Evolutionary conservation across 2,329 filamentous ascomycete species (phyloP).

Genomic region (Metarhizium guizhouense): DNA sequence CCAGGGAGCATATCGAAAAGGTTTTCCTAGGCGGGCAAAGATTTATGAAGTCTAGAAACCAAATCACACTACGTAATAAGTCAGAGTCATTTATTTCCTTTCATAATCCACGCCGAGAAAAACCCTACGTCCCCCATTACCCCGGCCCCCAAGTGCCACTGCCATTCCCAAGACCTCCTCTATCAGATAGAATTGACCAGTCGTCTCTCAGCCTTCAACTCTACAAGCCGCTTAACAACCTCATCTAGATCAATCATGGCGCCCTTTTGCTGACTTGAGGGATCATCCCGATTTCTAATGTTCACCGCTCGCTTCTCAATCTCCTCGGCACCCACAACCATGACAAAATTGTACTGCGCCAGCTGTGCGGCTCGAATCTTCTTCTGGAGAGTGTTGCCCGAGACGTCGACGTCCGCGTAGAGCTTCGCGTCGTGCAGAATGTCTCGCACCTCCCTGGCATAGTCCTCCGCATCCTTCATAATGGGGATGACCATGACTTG

Average conservation of each 20-base stretch:
- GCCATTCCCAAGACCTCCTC: not conserved
- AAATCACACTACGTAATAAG: too few relatives aligned
- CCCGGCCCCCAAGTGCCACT: too few relatives aligned
- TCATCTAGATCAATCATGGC: not conserved
- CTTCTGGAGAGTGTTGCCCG: not conserved
- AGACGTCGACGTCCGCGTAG: not conserved
- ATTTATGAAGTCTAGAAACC: too few relatives aligned
- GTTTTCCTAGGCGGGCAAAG: too few relatives aligned
- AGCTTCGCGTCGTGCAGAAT: not conserved
- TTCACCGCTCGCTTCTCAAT: not conserved
- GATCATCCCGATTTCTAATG: not conserved
- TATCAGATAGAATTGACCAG: not conserved
- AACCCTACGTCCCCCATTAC: too few relatives aligned
- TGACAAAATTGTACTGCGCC: not conserved
- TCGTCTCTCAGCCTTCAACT: not conserved
- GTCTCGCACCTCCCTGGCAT: not conserved
- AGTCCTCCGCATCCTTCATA: not conserved
- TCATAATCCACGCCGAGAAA: too few relatives aligned
- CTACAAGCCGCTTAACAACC: not conserved
- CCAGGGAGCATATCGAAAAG: too few relatives aligned
- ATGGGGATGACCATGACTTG: constrained; percentile 1
- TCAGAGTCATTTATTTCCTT: too few relatives aligned
- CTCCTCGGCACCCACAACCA: not conserved
- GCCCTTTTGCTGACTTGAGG: not conserved
- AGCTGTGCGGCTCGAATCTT: not conserved